Evolutionary conservation across 2,329 filamentous ascomycete species (phyloP).

Genomic region (Fusarium subtropicale): DNA sequence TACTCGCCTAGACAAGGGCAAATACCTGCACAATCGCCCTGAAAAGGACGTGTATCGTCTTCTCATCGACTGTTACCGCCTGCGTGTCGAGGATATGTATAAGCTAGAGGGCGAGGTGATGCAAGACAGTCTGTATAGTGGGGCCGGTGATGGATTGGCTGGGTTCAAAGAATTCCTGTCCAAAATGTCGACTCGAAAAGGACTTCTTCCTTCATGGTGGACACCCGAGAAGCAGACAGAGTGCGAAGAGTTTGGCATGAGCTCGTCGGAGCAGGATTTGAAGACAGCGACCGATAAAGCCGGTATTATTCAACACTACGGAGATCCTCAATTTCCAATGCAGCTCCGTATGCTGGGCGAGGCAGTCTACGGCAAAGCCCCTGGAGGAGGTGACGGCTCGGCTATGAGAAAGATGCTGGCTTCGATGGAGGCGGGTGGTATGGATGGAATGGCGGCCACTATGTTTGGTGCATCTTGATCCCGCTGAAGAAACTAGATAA

Average conservation of each 20-base stretch:
- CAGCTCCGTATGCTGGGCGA: conserved; percentile 63
- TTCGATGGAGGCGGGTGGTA: conserved; percentile 32
- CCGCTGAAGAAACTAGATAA: neutral
- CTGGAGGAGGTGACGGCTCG: conserved; percentile 47
- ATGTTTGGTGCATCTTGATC: conserved; percentile 11
- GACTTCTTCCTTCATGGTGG: conserved; percentile 61
- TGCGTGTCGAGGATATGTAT: conserved; percentile 1
- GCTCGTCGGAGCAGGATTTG: conserved; percentile 40
- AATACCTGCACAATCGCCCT: conserved; percentile 58
- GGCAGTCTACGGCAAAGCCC: conserved; percentile 50
- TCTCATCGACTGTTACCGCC: conserved; percentile 60
- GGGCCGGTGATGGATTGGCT: conserved; percentile 29
- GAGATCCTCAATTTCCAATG: conserved; percentile 59
- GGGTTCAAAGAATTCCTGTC: conserved; percentile 56
- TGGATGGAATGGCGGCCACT: neutral
- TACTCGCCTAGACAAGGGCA: conserved; percentile 53
- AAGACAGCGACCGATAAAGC: conserved; percentile 46
- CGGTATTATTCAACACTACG: conserved; percentile 57
- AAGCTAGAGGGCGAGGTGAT: conserved; percentile 36
- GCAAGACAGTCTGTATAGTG: conserved; percentile 49
- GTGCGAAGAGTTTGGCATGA: conserved; percentile 54
- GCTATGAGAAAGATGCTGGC: conserved; percentile 43
- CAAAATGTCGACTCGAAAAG: conserved; percentile 29
- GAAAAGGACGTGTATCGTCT: conserved; percentile 57
- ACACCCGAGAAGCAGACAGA: conserved; percentile 50